Evolutionary conservation across 2,329 filamentous ascomycete genomes (phyloP), one percentile per base, ranked within the genome.

Genomic region (Alternaria sp.): DNA sequence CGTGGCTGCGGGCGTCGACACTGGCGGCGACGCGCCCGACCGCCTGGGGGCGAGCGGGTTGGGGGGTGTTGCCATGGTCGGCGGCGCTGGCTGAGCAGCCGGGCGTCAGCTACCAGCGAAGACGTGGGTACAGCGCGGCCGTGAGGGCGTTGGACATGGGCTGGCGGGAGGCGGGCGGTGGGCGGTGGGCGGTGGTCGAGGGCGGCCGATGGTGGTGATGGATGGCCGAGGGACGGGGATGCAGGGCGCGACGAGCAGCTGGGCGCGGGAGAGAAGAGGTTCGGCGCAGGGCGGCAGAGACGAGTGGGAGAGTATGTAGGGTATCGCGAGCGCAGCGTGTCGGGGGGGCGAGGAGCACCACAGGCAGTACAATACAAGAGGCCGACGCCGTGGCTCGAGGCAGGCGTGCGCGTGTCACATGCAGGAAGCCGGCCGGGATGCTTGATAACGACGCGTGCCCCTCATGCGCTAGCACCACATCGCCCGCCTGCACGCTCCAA

Each of bases 111-210:
- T 80, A 80, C 77, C 79, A 78, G 61, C 74, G 68, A 52, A 79
- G 73, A 67, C 80, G 79, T 58, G 77, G 76, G 69, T 80, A 80
- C 21, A 81, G 69, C 30, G 75, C 74, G 30, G 77, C 65, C 46
- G 78, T 80, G 40, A 80, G 70, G 69, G 64, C 60, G 71, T 80
- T 80, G 69, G 68, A 79, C 79, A 81, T 81, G 75, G 68, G 68
- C 71, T 73, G 68, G 61, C 62, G 69, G 64, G 50, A 12, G 8
- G 54, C 26, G 61, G 32, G 56, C 57, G 55, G 47, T 45, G 44
- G 60, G 59, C 25, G 57, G 49, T 49, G 51, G 44, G 50, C 46
- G 55, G 55, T 49, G 54, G 43, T 55, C 19, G 19, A 46, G 43
- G 51, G 55, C 15, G 30, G 47, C 60, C 43, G 54, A 67, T 64